These are phyloP conservation scores for Candida krabiensis DNA, from an alignment of 805 yeast genomes.

Conservation along the genomic window DNA sequence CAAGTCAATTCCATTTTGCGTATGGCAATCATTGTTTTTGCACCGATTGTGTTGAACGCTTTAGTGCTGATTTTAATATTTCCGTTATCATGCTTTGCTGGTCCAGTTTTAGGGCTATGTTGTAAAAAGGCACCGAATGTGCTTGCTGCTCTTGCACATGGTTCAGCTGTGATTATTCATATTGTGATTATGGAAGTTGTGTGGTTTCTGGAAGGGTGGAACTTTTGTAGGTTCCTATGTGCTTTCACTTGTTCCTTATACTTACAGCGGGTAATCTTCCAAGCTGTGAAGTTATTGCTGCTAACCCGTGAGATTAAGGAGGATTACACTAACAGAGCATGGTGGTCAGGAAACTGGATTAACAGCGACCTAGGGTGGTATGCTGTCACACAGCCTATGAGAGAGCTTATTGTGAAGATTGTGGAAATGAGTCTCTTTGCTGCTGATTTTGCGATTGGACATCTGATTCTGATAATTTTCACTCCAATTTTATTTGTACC, in stretches of 20 bases:
- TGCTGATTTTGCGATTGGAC: conserved; percentile 49
- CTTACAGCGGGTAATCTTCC: conserved; percentile 38
- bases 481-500: conserved; percentile 46
- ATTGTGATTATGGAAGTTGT: conserved; percentile 37
- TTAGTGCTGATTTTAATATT: conserved; percentile 34
- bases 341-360: conserved; percentile 59
- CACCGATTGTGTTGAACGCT: conserved; percentile 48
- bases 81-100: conserved; percentile 37
- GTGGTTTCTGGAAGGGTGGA: conserved; percentile 44
- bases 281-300: conserved; percentile 31
- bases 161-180: conserved; percentile 34
- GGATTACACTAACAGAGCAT: conserved; percentile 43
- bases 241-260: conserved; percentile 39
- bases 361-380: conserved; percentile 38
- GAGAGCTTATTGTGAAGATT: conserved; percentile 47
- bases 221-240: conserved; percentile 38
- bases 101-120: conserved; percentile 36
- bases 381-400: conserved; percentile 41
- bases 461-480: conserved; percentile 38
- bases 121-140: conserved; percentile 35
- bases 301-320: conserved; percentile 44
- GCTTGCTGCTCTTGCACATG: conserved; percentile 43
- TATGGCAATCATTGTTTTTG: conserved; percentile 48
- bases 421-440: conserved; percentile 46
- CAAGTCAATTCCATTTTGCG: conserved; percentile 63